Evolutionary conservation across 2,329 filamentous ascomycete species (phyloP), one percentile per base, ranked within the genome.

Genomic region (Cercospora zeina): DNA sequence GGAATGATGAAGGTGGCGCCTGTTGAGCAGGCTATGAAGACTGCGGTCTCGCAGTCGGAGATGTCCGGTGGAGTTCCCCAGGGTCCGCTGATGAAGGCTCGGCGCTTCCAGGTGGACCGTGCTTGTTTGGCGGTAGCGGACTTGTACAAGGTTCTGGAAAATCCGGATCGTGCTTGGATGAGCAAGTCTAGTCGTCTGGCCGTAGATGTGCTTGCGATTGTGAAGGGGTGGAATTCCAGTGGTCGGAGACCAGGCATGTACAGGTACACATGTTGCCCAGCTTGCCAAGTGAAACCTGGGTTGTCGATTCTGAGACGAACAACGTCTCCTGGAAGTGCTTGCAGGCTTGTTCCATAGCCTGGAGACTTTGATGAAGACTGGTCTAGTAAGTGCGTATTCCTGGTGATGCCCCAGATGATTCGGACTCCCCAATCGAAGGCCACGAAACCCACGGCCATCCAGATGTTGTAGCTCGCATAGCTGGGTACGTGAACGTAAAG

Each of bases 191-290:
- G 34, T 9, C 34, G 37, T 0, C 83, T 83, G 68, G 84, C 82
- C 2, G 39, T 11, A 11, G 63, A 42, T 2, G 65, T 65, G 53
- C 70, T 72, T 4, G 72, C 70, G 62, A 88, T 85, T 1, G 85
- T 88, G 69, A 88, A 88, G 0, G 86, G 87, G 66, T 89, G 86
- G 24, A 81, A 83, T 68, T 88, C 84, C 1, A 88, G 73, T 0
- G 84, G 85, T 16, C 16, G 80, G 78, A 37, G 0, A 78, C 78
- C 68, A 83, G 86, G 68, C 79, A 86, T 63, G 4, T 83, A 82
- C 1, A 89, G 74, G 67, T 87, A 87, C 0, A 85, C 79, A 70
- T 89, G 86, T 64, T 89, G 86, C 1, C 86, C 87, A 2, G 86
- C 79, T 30, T 73, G 78, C 87, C 86, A 89, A 16, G 70, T 75